Percentiles rank a stretch among this genome's conserved stretches.
These are phyloP conservation scores for Skeletonema grethae DNA, from an alignment of 108 stramenopile genomes.

Conservation along the genomic window DNA sequence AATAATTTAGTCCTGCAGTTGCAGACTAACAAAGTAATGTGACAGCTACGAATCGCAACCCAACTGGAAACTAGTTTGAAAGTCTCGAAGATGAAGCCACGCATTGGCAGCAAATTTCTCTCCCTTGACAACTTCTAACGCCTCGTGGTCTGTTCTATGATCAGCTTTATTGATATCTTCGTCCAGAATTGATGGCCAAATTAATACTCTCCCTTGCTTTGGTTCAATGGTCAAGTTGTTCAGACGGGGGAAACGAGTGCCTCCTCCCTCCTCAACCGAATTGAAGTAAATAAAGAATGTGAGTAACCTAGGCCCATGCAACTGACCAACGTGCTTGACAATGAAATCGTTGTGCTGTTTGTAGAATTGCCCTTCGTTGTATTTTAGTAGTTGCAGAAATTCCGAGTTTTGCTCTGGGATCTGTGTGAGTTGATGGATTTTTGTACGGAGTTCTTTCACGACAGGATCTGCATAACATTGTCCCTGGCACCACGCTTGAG, in stretches of 20 bases:
- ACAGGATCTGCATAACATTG: not conserved
- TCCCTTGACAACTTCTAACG: slow-evolving; percentile 57
- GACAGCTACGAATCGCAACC: slow-evolving; percentile 32
- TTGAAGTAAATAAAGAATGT: slow-evolving; percentile 71
- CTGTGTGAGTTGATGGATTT: slow-evolving; percentile 58
- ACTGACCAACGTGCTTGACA: slow-evolving; percentile 42
- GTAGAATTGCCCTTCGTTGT: slow-evolving; percentile 71
- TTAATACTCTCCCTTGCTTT: slow-evolving; percentile 40
- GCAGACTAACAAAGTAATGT: not conserved
- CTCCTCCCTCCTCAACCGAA: slow-evolving; percentile 68
- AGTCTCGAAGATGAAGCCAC: slow-evolving; percentile 60
- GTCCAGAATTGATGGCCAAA: slow-evolving; percentile 59
- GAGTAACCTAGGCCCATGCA: slow-evolving; percentile 59
- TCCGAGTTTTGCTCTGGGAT: slow-evolving; percentile 69
- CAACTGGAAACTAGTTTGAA: slow-evolving; percentile 35
- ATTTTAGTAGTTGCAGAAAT: slow-evolving; percentile 75
- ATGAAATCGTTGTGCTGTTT: slow-evolving; percentile 67
- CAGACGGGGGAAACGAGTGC: slow-evolving; percentile 50
- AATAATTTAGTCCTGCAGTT: not conserved
- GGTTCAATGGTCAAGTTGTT: slow-evolving; percentile 45
- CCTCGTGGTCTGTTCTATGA: slow-evolving; percentile 54
- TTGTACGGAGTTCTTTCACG: slow-evolving; percentile 56
- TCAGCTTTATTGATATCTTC: slow-evolving; percentile 45
- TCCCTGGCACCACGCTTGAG: not conserved
- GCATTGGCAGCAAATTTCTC: slow-evolving; percentile 59